A percentile compares a stretch with the other conserved stretches of the same genome.
These are phyloP conservation scores for Cladosporium sp. DNA, from an alignment of 2,329 filamentous ascomycete species.

Conservation along the genomic window DNA sequence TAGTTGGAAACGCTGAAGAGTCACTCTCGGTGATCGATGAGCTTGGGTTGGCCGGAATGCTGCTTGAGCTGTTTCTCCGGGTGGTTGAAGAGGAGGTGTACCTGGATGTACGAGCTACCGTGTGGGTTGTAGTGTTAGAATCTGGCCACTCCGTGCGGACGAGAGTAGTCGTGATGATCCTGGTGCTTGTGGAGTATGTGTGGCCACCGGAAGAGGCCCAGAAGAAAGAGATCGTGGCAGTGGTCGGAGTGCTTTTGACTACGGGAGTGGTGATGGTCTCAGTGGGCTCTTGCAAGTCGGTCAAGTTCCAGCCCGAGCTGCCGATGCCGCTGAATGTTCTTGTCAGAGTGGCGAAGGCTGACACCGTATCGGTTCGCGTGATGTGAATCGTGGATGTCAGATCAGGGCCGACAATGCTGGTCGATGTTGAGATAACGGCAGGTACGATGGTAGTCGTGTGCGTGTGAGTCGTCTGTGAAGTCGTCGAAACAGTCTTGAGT, in stretches of 20 bases:
- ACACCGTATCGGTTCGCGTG: conserved; percentile 30
- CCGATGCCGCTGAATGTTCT: conserved; percentile 29
- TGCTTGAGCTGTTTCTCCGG: conserved; percentile 11
- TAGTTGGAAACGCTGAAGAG: conserved; percentile 10
- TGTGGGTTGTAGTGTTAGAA: background rate
- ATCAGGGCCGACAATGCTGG: conserved; percentile 26
- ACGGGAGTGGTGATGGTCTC: conserved; percentile 12
- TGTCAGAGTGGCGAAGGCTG: conserved; percentile 18
- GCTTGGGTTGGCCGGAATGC: conserved; percentile 21
- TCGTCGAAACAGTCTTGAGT: conserved; percentile 20
- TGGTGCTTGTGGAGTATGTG: conserved; percentile 32
- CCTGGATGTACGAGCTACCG: background rate
- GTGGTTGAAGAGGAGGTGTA: conserved; percentile 10
- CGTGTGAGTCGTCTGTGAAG: conserved; percentile 12
- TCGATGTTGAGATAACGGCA: conserved; percentile 31
- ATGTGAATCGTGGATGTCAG: conserved; percentile 32
- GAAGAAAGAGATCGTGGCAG: conserved; percentile 29
- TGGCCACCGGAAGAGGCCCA: conserved; percentile 25
- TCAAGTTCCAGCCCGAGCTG: conserved; percentile 31
- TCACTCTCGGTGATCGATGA: conserved; percentile 3
- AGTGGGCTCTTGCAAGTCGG: conserved; percentile 16
- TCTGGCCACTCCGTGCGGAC: background rate
- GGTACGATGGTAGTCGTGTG: conserved; percentile 22
- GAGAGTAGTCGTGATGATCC: conserved; percentile 29
- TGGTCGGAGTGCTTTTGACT: conserved; percentile 21